Conservation (phyloP, 148 eudicot genomes). For the Amaranthus palmeri region DNA sequence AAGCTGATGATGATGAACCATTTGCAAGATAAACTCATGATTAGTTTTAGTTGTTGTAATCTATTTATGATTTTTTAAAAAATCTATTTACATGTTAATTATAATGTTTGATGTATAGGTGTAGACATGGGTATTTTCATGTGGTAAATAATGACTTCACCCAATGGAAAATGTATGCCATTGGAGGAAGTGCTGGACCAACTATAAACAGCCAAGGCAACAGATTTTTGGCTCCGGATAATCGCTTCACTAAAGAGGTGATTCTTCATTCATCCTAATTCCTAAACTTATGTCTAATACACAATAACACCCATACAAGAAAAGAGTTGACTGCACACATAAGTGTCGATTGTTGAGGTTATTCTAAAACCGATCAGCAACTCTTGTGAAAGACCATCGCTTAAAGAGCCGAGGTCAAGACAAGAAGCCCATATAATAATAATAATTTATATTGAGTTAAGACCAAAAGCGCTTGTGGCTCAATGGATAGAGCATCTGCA, state of each 20-base stretch:
- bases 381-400: too few relatives aligned
- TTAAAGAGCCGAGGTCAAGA: too few relatives aligned
- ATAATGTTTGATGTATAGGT: slow-evolving; percentile 26
- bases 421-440: too few relatives aligned
- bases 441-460: too few relatives aligned
- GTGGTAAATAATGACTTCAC: slow-evolving; percentile 58
- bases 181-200: slow-evolving; percentile 64
- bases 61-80: neutral
- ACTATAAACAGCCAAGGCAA: slow-evolving; percentile 63
- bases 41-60: neutral
- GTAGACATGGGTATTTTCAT: slow-evolving; percentile 54
- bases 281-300: too few relatives aligned
- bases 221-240: slow-evolving; percentile 43
- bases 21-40: neutral
- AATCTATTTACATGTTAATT: neutral
- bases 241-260: slow-evolving; percentile 28
- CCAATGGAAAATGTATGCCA: slow-evolving; percentile 54
- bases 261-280: neutral
- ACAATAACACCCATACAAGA: too few relatives aligned
- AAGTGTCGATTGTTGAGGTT: too few relatives aligned
- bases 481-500: too few relatives aligned
- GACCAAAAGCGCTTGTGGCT: too few relatives aligned
- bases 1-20: too few relatives aligned
- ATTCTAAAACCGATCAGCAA: too few relatives aligned
- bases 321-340: too few relatives aligned